Conservation (phyloP, 1,284 basidiomycete genomes). For the Boletellus deceptivus region DNA sequence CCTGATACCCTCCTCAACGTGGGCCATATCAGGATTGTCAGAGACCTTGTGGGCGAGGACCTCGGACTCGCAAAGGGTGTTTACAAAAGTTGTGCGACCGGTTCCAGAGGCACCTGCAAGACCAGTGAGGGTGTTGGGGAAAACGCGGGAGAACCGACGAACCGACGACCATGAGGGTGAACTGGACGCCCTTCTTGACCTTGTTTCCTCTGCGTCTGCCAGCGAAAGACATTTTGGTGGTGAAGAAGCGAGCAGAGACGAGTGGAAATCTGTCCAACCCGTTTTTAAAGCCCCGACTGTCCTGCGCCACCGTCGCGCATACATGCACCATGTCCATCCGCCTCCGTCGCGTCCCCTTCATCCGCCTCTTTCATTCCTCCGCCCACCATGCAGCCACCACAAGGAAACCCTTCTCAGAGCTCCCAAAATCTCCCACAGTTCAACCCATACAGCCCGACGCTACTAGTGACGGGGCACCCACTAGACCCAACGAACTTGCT, state of each 20-base stretch:
- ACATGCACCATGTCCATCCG: constrained; percentile 19
- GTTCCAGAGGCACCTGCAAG: constrained; percentile 87
- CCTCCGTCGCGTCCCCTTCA: constrained; percentile 18
- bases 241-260: constrained; percentile 26
- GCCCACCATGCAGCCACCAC: constrained; percentile 31
- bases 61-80: constrained; percentile 95
- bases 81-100: constrained; percentile 96
- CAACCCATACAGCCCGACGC: background rate
- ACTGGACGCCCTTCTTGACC: constrained; percentile 96
- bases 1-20: constrained; percentile 91
- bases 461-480: background rate
- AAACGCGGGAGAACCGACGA: constrained; percentile 28
- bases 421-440: constrained; percentile 43
- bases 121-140: constrained; percentile 12
- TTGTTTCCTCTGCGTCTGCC: constrained; percentile 89
- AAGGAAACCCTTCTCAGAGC: constrained; percentile 53
- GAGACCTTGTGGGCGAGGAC: constrained; percentile 84
- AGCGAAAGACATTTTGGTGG: constrained; percentile 71
- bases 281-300: constrained; percentile 41
- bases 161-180: constrained; percentile 96
- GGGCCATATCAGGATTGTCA: constrained; percentile 86
- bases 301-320: constrained; percentile 36
- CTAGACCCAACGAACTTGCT: background rate
- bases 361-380: constrained; percentile 14
- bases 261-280: constrained; percentile 32